Evolutionary conservation across 257 asterid species (phyloP).

Genomic region (Solanum bulbocastanum): DNA sequence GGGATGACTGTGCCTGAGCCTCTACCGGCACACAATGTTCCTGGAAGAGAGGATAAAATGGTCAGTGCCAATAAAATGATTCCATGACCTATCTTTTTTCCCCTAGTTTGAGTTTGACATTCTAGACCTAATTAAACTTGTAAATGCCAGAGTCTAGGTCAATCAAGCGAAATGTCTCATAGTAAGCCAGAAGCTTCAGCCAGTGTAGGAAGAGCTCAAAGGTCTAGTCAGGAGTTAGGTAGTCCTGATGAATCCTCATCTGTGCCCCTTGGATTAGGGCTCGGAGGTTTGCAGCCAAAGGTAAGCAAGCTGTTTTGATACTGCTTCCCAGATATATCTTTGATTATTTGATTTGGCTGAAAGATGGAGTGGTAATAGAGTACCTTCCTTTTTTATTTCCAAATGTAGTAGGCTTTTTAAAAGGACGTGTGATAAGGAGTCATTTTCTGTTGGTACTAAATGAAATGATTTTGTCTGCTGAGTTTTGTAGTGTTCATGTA

Average conservation of each 20-base stretch:
- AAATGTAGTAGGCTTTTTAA: background rate
- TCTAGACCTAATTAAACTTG: background rate
- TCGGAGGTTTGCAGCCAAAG: slow-evolving; percentile 73
- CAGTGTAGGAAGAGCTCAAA: slow-evolving; percentile 18
- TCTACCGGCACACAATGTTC: background rate
- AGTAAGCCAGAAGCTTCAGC: background rate
- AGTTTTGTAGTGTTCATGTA: background rate
- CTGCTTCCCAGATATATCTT: background rate
- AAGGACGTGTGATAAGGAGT: background rate
- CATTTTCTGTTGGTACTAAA: background rate
- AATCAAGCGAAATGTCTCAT: slow-evolving; percentile 1
- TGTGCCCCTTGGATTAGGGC: slow-evolving; percentile 78
- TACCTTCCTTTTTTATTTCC: background rate
- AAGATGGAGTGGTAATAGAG: background rate
- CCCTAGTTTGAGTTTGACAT: background rate
- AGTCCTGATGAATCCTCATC: slow-evolving; percentile 29
- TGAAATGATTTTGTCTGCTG: background rate
- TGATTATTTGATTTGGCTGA: background rate
- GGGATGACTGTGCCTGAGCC: background rate
- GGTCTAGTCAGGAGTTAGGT: slow-evolving; percentile 24
- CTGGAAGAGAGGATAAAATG: background rate
- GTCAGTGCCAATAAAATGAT: background rate
- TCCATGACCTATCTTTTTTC: background rate
- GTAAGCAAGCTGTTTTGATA: slow-evolving; percentile 16
- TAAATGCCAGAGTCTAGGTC: slow-evolving; percentile 22